Percentiles rank a stretch among this genome's conserved stretches.
phyloP scores from a whole-genome alignment of 768 basidiomycete genomes.

The Auricularia cornea region DNA sequence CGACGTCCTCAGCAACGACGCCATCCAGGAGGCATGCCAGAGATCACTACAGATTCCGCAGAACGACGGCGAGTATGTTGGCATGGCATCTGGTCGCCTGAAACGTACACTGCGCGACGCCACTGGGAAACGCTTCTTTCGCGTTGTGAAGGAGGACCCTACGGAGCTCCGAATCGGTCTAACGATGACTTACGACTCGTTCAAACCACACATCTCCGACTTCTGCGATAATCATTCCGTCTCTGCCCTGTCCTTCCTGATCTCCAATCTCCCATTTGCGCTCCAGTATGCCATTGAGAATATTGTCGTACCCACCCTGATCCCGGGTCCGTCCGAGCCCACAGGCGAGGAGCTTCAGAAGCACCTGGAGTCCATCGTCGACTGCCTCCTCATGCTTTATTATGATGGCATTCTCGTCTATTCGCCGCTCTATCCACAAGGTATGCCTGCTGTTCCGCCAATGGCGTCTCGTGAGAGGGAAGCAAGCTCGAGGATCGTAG shows the following conservation, averaged over 20 bases:
- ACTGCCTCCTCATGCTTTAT: not conserved
- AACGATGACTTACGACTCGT: not conserved
- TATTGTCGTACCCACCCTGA: not conserved
- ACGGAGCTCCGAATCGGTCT: not conserved
- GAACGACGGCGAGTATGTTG: too few species aligned
- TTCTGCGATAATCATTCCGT: not conserved
- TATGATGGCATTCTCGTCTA: not conserved
- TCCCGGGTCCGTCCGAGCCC: constrained; percentile 1
- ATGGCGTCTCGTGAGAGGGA: too few species aligned
- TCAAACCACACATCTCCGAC: not conserved
- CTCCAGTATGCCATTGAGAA: not conserved
- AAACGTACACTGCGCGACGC: too few species aligned
- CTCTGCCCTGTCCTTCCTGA: not conserved
- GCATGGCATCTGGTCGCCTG: too few species aligned
- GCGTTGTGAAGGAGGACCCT: too few species aligned
- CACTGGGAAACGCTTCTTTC: too few species aligned
- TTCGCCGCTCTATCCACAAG: not conserved
- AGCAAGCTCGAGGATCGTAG: too few species aligned
- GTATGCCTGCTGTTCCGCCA: too few species aligned
- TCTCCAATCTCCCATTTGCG: not conserved
- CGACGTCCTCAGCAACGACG: too few species aligned
- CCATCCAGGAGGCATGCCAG: too few species aligned
- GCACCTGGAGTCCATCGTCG: not conserved
- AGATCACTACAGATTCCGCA: too few species aligned
- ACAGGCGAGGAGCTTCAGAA: not conserved